Evolutionary conservation across 352 stramenopile genomes (phyloP), one percentile per base, ranked within the genome.

Genomic region (Thalassiosira hispida): DNA sequence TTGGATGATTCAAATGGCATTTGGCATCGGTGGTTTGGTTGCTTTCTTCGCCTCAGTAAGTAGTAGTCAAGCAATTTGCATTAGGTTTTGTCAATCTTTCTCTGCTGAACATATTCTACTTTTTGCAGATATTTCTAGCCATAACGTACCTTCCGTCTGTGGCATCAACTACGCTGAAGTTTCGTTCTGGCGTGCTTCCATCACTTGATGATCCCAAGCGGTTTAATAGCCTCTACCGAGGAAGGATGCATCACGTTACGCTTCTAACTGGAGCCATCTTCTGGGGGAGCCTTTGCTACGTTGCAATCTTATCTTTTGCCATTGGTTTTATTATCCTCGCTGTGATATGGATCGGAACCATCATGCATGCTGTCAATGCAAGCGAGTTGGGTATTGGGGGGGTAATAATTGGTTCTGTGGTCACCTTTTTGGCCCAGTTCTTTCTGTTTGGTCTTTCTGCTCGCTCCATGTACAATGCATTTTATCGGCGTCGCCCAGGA

Each of bases 231-330:
- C 78, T 38, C 8, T 38, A 3, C 3, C 52, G 67, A 77, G 2
- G 25, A 49, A 9, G 55, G 18, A 7, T 83, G 73, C 56, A 29
- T 51, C 18, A 83, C 70, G n/a, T 44, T 70, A 11, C 68, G 75
- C 46, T 72, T 11, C 8, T 77, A 35, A 59, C 81, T 40, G 77
- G 77, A 7, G 71, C 57, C 14, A 80, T 84, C 2, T 79, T 84
- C 12, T 84, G 73, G 55, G 77, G 61, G 14, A 66, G 65, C 16
- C 51, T 80, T 8, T n/a, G n/a, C n/a, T 73, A 52, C 18, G 72
- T 66, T 16, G 40, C 63, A 46, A 59, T 63, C 67, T 22, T 73
- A n/a, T 55, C 46, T 1, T 18, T 55, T 22, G 46, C 29, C 6
- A 68, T 55, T 1, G 59, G 46, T 29, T 55, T 5, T 47, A n/a